Conservation (phyloP, 2,329 filamentous ascomycete genomes). For the Plenodomus tracheiphilus region DNA sequence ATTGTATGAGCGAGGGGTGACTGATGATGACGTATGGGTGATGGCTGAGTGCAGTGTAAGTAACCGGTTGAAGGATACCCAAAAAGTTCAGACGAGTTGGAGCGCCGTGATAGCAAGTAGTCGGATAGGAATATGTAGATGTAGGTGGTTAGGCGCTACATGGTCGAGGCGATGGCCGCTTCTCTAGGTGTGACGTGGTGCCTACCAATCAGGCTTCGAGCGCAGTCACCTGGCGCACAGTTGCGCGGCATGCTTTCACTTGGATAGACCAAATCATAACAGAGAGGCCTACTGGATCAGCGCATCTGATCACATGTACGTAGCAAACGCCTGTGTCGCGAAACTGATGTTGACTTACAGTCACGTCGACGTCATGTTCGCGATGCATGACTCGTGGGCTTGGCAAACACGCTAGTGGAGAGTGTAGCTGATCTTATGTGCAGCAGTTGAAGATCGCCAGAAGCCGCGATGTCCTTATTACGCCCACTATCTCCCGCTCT, state of each 20-base stretch:
- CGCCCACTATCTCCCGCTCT: constrained; percentile 25
- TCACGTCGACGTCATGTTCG: constrained; percentile 18
- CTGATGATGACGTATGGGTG: neutral
- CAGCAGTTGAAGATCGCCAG: constrained; percentile 16
- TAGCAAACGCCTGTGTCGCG: neutral
- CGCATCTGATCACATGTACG: neutral
- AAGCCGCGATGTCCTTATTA: constrained; percentile 37
- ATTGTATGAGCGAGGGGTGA: constrained; percentile 8
- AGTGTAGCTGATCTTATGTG: constrained; percentile 19
- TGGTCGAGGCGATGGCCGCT: constrained; percentile 25
- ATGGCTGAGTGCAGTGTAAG: neutral
- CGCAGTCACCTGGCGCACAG: constrained; percentile 1
- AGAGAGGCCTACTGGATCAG: neutral
- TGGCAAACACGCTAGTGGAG: constrained; percentile 4
- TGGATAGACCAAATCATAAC: neutral
- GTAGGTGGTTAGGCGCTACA: constrained; percentile 19
- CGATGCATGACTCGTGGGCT: neutral
- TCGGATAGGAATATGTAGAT: constrained; percentile 5
- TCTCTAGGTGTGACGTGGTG: constrained; percentile 31
- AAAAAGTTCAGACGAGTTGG: neutral
- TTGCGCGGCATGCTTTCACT: constrained; percentile 4
- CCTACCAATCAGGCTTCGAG: constrained; percentile 27
- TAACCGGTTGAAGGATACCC: neutral
- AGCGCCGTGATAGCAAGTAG: neutral
- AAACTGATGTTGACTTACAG: constrained; percentile 1